Evolutionary conservation across 2,329 filamentous ascomycete species (phyloP), one percentile per base, ranked within the genome.

Genomic region (Fusarium chaquense): DNA sequence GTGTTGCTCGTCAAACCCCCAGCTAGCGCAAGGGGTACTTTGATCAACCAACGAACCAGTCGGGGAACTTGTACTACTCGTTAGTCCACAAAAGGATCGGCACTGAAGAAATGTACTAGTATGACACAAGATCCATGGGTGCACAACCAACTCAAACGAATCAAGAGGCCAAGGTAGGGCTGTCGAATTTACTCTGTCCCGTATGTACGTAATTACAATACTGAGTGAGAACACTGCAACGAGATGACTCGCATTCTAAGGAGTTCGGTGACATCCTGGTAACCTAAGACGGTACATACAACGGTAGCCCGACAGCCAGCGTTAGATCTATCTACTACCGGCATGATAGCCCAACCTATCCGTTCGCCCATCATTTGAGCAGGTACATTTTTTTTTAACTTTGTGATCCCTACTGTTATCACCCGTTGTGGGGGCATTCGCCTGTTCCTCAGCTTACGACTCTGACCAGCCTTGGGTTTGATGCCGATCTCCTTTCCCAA

Each of bases 401-500:
- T 51, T 10, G 10, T 9, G 16, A 51, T 18, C 49, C 49, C 24
- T 35, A 51, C 33, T 28, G 5, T 47, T 30, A 28, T 28, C 22
- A 57, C 28, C 28, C 47, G 32, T 40, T 41, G 64, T 56, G 49
- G 61, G 64, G 43, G 28, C 24, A 6, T 40, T 46, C 38, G 20
- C 22, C 40, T 36, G 16, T 36, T 9, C 15, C 18, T 18, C 35
- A 40, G 45, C 61, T 40, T 54, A 35, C 40, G 35, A 49, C 56
- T 36, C 49, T 59, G 40, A 49, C 67, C 53, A 33, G 36, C 15
- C 54, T 15, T 30, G n/a, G 33, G 24, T n/a, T 22, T 12, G 24
- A 51, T 51, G 62, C 35, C 15, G 62, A 67, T 67, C 66, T 32
- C 26, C 33, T 62, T 13, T 45, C 33, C 30, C 32, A 18, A 50